Evolutionary conservation across 306 rosid species (phyloP), one percentile per base, ranked within the genome.

Genomic region (Arachis stenosperma): DNA sequence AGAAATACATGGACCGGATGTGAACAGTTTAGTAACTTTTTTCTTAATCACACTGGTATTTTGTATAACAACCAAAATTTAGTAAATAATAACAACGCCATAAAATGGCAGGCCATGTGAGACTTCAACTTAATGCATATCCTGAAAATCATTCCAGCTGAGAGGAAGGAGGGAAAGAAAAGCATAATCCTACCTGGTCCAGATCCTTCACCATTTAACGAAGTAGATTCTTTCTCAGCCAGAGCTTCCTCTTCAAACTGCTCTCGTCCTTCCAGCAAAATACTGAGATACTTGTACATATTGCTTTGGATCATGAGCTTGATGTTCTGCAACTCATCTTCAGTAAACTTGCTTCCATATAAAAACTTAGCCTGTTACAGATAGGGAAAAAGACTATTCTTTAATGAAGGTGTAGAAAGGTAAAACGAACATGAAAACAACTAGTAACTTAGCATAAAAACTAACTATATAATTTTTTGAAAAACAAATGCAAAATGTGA

Each of bases 271-370:
- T 92, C 98, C 61, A 92, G 98, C 50, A 92, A 81, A 76, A 88
- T 81, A 67, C 98, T 85, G 40, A 92, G 90, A 82, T 92, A 92
- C 87, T 86, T 92, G 79, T 89, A 92, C 88, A 92, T 81, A 69
- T 90, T 92, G 89, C 98, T 92, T 81, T 92, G 98, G 72, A 92
- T 92, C 96, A 89, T 88, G 70, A 88, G 87, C 82, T 90, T 89
- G 77, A 92, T 85, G 81, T 88, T 55, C 81, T 88, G 96, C 75
- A 85, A 50, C 83, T 92, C 98, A 75, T 89, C 98, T 8, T 85
- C 12, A 82, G 83, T 72, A 82, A 92, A 92, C 78, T 72, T 85
- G 83, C 75, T 83, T 64, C 92, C 93, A 75, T 92, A 92, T 76
- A 92, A 79, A 81, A 86, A 79, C 81, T 85, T 92, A 75, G 90